phyloP scores from a whole-genome alignment of 495 filamentous ascomycete species.

The Aspergillus biplanus region DNA sequence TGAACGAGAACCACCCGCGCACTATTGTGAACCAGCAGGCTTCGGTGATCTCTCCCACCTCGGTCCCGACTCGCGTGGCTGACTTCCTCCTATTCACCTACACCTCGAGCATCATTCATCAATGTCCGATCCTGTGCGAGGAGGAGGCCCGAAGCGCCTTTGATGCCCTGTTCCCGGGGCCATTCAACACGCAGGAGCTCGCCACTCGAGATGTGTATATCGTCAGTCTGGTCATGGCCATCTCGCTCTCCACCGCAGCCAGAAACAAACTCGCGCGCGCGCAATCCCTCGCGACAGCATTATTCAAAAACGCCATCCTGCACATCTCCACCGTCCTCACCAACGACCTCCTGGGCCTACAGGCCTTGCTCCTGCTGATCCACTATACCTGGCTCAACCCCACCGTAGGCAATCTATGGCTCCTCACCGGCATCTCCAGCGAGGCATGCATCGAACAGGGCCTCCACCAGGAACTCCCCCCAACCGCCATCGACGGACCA shows the following conservation, averaged over 20 bases:
- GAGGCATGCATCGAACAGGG: constrained; percentile 8
- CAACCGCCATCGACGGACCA: background rate
- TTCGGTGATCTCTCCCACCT: background rate
- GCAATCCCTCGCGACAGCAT: constrained; percentile 1
- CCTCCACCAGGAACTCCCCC: constrained; percentile 7
- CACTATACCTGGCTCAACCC: constrained; percentile 12
- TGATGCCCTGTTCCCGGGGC: background rate
- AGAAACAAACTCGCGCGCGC: constrained; percentile 4
- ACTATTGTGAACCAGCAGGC: constrained; percentile 7
- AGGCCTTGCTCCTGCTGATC: constrained; percentile 7
- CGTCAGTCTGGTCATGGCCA: constrained; percentile 10
- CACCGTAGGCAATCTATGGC: constrained; percentile 6
- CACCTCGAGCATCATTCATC: background rate
- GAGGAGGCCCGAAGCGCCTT: constrained; percentile 2
- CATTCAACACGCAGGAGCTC: background rate
- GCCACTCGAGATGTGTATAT: background rate
- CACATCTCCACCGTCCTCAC: constrained; percentile 7
- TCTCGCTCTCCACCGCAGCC: constrained; percentile 11
- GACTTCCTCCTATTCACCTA: constrained; percentile 5
- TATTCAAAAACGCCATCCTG: constrained; percentile 12
- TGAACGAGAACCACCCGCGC: constrained; percentile 11
- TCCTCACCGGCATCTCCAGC: constrained; percentile 10
- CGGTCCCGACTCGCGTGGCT: constrained; percentile 6
- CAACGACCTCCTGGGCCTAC: constrained; percentile 4
- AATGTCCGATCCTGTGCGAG: background rate